phyloP scores from a whole-genome alignment of 2,329 filamentous ascomycete genomes.

The Calonectria crousiana region DNA sequence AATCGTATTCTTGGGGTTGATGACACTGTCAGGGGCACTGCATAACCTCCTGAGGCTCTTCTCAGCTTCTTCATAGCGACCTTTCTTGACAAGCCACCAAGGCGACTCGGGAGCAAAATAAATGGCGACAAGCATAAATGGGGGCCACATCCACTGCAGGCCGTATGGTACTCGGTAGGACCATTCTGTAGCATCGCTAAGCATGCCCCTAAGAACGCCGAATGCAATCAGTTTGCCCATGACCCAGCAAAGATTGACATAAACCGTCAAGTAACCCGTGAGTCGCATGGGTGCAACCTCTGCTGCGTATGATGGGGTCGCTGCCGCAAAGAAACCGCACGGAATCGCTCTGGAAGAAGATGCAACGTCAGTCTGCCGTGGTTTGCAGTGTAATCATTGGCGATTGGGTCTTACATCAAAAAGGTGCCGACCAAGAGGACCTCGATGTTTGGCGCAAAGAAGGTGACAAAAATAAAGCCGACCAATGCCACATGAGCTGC shows the following conservation, averaged over 20 bases:
- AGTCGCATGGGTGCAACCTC: slow-evolving; percentile 16
- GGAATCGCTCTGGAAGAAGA: slow-evolving; percentile 39
- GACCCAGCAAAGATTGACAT: slow-evolving; percentile 47
- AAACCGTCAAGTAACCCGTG: slow-evolving; percentile 44
- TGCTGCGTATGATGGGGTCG: slow-evolving; percentile 19
- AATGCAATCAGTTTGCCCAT: slow-evolving; percentile 51
- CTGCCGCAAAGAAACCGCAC: slow-evolving; percentile 16
- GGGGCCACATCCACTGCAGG: slow-evolving; percentile 20
- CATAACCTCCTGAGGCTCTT: slow-evolving; percentile 6
- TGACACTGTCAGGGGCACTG: slow-evolving; percentile 11
- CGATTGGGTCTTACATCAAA: background rate
- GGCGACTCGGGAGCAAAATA: slow-evolving; percentile 8
- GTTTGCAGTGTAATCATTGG: too few relatives aligned
- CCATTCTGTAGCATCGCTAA: slow-evolving; percentile 25
- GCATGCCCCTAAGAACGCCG: slow-evolving; percentile 48
- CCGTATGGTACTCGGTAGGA: slow-evolving; percentile 17
- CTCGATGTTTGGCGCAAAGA: slow-evolving; percentile 34
- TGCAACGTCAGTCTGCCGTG: background rate
- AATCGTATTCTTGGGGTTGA: slow-evolving; percentile 27
- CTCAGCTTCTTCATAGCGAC: slow-evolving; percentile 10
- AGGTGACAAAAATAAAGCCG: slow-evolving; percentile 36
- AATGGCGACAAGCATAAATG: slow-evolving; percentile 5
- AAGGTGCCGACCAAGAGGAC: slow-evolving; percentile 19
- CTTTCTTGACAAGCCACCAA: slow-evolving; percentile 15
- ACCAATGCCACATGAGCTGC: slow-evolving; percentile 51